A percentile compares a stretch with the other conserved stretches of the same genome.
phyloP scores from a whole-genome alignment of 495 filamentous ascomycete genomes.

The Daldinia caldariorum region DNA sequence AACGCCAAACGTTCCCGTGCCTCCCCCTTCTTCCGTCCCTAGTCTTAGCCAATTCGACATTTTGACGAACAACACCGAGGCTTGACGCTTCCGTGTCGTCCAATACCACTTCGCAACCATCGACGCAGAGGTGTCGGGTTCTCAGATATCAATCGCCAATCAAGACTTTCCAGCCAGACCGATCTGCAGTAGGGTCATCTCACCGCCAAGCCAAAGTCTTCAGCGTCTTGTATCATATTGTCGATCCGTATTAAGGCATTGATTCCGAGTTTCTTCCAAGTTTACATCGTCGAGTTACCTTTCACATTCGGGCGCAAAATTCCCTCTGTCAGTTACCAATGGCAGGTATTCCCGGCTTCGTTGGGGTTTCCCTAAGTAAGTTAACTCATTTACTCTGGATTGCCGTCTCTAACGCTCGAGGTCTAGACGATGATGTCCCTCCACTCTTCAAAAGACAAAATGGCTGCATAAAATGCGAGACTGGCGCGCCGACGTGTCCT shows the following conservation, averaged over 20 bases:
- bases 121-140: conserved; percentile 13
- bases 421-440: conserved; percentile 39
- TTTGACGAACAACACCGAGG: conserved; percentile 26
- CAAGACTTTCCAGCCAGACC: conserved; percentile 26
- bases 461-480: conserved; percentile 46
- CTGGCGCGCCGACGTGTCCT: conserved; percentile 55
- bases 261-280: conserved; percentile 21
- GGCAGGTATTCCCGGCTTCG: conserved; percentile 48
- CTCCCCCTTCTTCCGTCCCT: conserved; percentile 25
- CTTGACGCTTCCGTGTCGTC: conserved; percentile 12
- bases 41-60: conserved; percentile 24
- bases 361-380: conserved; percentile 47
- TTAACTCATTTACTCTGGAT: conserved; percentile 8
- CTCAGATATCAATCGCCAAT: conserved; percentile 35
- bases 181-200: conserved; percentile 41
- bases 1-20: conserved; percentile 19
- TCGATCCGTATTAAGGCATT: conserved; percentile 36
- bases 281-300: background rate
- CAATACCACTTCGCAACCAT: conserved; percentile 4
- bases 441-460: conserved; percentile 45
- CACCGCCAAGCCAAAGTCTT: conserved; percentile 38
- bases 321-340: conserved; percentile 25
- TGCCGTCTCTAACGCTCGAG: conserved; percentile 25
- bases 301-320: conserved; percentile 2
- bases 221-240: conserved; percentile 33